These are phyloP conservation scores for Teratosphaeria nubilosa DNA, from an alignment of 2,329 filamentous ascomycete genomes.

Conservation along the genomic window DNA sequence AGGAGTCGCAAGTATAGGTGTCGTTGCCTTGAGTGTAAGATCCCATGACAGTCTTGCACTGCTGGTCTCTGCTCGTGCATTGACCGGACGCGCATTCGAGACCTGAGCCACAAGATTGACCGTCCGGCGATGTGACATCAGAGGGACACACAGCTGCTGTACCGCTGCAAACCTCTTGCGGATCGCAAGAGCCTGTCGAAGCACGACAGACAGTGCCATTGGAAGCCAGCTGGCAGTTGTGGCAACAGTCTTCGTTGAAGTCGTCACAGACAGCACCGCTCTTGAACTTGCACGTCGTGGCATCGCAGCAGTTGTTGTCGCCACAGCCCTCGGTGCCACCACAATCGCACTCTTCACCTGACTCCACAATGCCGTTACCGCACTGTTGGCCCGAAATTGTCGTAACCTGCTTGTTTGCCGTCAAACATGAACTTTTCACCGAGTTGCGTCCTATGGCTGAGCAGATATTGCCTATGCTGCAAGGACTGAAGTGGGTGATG, in stretches of 20 bases:
- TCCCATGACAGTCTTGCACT: conserved; percentile 80
- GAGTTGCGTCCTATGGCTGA: conserved; percentile 68
- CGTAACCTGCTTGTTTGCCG: conserved; percentile 72
- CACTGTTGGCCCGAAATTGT: conserved; percentile 78
- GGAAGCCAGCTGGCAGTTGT: conserved; percentile 56
- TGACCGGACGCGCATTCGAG: conserved; percentile 83
- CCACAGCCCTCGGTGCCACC: conserved; percentile 65
- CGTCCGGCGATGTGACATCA: conserved; percentile 62
- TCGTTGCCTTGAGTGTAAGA: conserved; percentile 62
- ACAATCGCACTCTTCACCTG: conserved; percentile 91
- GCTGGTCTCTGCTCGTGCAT: conserved; percentile 82
- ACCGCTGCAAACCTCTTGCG: conserved; percentile 73
- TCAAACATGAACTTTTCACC: conserved; percentile 66
- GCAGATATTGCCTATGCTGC: conserved; percentile 89
- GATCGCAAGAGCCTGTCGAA: conserved; percentile 74
- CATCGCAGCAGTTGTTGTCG: conserved; percentile 71
- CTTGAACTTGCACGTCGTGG: conserved; percentile 77
- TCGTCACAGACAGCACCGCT: conserved; percentile 67
- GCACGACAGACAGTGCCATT: conserved; percentile 67
- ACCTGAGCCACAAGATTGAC: conserved; percentile 54
- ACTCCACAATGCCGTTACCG: conserved; percentile 93
- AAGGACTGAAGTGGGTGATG: conserved; percentile 75
- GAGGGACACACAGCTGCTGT: conserved; percentile 60
- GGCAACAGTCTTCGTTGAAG: conserved; percentile 77
- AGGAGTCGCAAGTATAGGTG: conserved; percentile 66